Base-by-base conservation (phyloP, 495 filamentous ascomycete species). In the Emericellopsis terricola region DNA sequence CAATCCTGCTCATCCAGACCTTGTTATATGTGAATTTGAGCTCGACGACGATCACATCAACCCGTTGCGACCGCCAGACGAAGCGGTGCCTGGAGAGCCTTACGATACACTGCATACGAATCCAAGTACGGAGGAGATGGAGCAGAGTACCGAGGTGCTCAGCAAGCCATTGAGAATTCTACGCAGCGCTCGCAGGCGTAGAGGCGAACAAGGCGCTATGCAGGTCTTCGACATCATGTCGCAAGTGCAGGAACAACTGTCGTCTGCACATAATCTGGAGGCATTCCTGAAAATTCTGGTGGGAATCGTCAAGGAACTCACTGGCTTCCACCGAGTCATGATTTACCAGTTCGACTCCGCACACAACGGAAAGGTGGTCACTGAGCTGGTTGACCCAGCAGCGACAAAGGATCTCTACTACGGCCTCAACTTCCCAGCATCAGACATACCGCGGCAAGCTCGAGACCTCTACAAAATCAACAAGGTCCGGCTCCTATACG, bases 151-250 rank as follows among this genome's bases (percentile, higher is more conserved):
- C 0, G 59, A 75, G 32, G 75, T 70, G 39, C 54, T 60, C 26
- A 87, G 78, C 50, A 81, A 72, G 40, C 84, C 87, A 4, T 59
- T 96, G 19, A 64, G 86, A 8, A 68, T 87, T 3, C 56, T 92
- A 13, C 68, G 82, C n/a, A 80, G 70, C 51, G 77, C 82, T 0
- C 67, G 83, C 5, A 76, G 80, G 38, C 53, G 75, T 29, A 76
- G 67, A 43, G 85, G 85, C 10, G 85, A 93, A 44, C 79, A 83
- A 14, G 81, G 83, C 23, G 76, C 80, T 0, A 91, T 94, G 81
- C 82, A 91, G 46, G 81, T 91, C 5, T 92, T 92, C 48, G 86
- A 85, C 49, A 81, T 94, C 38, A 78, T 94, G 68, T 79, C 67
- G 39, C 89, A 81, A 55, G 81, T 81, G 32, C 76, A 86, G 47